phyloP scores from a whole-genome alignment of 2,329 filamentous ascomycete genomes.

The Aspergillus japonicus region DNA sequence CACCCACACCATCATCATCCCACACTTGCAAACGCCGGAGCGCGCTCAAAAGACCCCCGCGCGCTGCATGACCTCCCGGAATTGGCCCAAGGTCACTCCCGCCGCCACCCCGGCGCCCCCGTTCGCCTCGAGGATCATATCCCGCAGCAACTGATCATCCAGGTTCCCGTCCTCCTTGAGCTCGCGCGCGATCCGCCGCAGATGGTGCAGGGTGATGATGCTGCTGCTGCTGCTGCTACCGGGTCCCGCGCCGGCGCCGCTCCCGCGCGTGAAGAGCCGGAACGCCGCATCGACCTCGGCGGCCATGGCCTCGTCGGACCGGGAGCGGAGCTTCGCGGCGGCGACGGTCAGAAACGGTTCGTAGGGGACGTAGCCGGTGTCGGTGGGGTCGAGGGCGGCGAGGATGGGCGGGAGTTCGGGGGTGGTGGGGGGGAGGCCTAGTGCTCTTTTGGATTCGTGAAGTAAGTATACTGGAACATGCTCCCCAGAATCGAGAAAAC shows the following conservation, averaged over 20 bases:
- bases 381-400: constrained; percentile 77
- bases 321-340: constrained; percentile 74
- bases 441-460: too few relatives aligned
- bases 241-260: too few relatives aligned
- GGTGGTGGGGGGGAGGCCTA: constrained; percentile 67
- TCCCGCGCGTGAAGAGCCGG: constrained; percentile 66
- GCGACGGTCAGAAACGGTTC: constrained; percentile 82
- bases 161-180: constrained; percentile 72
- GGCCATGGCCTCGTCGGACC: constrained; percentile 54
- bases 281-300: constrained; percentile 81
- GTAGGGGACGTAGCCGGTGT: constrained; percentile 74
- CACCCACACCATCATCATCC: too few relatives aligned
- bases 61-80: constrained; percentile 79
- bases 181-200: constrained; percentile 74
- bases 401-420: constrained; percentile 74
- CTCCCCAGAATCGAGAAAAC: too few relatives aligned
- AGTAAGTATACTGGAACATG: too few relatives aligned
- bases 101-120: constrained; percentile 68
- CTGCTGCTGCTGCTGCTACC: constrained; percentile 26
- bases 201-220: constrained; percentile 75
- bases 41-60: constrained; percentile 71
- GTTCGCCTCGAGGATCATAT: constrained; percentile 96
- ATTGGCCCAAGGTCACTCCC: constrained; percentile 76
- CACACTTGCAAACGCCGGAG: too few relatives aligned
- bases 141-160: constrained; percentile 75